Base-by-base conservation (phyloP, 306 rosid species). In the Pyrus betulifolia region DNA sequence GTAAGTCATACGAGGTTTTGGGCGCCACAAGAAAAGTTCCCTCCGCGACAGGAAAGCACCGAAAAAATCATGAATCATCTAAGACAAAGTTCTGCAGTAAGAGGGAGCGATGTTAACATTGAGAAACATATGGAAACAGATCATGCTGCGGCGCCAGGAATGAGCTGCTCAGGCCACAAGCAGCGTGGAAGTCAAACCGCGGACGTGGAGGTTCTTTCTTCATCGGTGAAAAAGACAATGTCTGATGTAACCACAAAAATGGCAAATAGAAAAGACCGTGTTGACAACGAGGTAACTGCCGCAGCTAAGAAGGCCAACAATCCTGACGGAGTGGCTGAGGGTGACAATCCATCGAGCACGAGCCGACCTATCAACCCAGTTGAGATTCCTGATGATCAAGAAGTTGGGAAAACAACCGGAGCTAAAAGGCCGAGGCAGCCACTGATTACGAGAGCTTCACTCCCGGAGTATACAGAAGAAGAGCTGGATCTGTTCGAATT, bases 391-490 rank as follows among this genome's bases (percentile, higher is more conserved):
- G 70, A 54, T 68, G 71, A 75, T 62, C 82, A 61, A 67, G 82
- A 83, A 76, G 55, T 27, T 42, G 83, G 52, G 75, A 57, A 14
- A 67, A 44, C 27, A 44, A 55, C 30, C 33, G 82, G 57, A 46
- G 65, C 62, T 46, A 81, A 79, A 76, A 74, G 52, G 25, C 74
- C 64, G 74, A 42, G 21, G 55, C 79, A 79, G 71, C 61, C 74
- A 38, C 67, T 19, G 68, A 82, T 80, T 82, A 64, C 78, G 35
- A 76, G 18, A 67, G 55, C 79, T 58, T 77, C 87, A 27, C 75
- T 86, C 68, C 95, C 90, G 1, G 84, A 84, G 55, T 92, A 96
- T 94, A 95, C 98, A 38, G 96, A 92, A 54, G 98, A 95, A 79
- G 92, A 94, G 84, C 87, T 92, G 74, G 90, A 95, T 77, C 92